Evolutionary conservation across 192 early-diverging fungal genomes (phyloP).

Genomic region (Thamnidium elegans): DNA sequence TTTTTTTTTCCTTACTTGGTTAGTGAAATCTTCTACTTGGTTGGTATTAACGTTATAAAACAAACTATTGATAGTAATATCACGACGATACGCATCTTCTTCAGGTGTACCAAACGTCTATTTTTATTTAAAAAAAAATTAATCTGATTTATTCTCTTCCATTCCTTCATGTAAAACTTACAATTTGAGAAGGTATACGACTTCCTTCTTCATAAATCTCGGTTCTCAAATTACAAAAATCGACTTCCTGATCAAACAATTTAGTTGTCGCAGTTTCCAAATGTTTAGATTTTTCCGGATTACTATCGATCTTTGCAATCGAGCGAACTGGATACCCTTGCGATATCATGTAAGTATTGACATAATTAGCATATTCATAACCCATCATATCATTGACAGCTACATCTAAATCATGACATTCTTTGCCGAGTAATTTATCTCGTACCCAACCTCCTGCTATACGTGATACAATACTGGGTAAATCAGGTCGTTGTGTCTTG

Average conservation of each 20-base stretch:
- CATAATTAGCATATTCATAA: constrained; percentile 77
- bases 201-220: constrained; percentile 84
- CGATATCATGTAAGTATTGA: constrained; percentile 61
- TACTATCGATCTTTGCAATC: constrained; percentile 84
- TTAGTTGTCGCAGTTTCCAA: constrained; percentile 93
- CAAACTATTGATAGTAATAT: constrained; percentile 96
- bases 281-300: constrained; percentile 96
- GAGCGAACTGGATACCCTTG: constrained; percentile 37
- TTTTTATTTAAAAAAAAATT: not conserved
- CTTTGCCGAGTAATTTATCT: constrained; percentile 92
- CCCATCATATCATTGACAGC: constrained; percentile 94
- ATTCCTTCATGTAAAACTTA: constrained; percentile 26
- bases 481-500: constrained; percentile 40
- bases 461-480: constrained; percentile 63
- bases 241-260: constrained; percentile 73
- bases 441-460: constrained; percentile 99
- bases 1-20: constrained; percentile 30
- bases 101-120: constrained; percentile 82
- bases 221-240: constrained; percentile 95
- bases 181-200: constrained; percentile 71
- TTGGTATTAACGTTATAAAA: constrained; percentile 93
- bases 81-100: constrained; percentile 92
- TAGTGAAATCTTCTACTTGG: constrained; percentile 85
- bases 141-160: not conserved
- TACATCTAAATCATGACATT: constrained; percentile 91